Conservation (phyloP, 306 rosid species). For the Dalbergia cultrata region DNA sequence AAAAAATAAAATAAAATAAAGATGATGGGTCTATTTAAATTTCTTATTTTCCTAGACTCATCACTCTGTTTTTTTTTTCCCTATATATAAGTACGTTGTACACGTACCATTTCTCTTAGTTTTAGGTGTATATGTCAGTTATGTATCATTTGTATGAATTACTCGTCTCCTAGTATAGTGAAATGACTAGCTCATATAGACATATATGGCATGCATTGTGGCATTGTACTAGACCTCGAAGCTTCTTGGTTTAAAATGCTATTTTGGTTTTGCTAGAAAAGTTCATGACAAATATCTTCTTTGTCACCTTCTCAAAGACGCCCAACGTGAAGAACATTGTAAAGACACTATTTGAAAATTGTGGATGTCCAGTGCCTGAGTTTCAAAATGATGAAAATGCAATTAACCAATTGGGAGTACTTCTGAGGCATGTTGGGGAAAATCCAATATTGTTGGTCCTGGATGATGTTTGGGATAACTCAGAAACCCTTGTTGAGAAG, state of each 20-base stretch:
- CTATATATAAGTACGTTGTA: too few species aligned
- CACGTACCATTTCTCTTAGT: too few species aligned
- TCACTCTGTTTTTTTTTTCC: too few species aligned
- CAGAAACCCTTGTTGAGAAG: conserved; percentile 60
- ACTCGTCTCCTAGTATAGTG: neutral
- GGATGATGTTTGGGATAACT: conserved; percentile 74
- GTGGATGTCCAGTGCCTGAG: conserved; percentile 48
- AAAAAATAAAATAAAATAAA: too few species aligned
- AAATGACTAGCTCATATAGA: neutral
- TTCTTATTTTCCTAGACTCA: too few species aligned
- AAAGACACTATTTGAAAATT: conserved; percentile 50
- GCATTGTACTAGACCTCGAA: neutral
- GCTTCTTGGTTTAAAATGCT: conserved; percentile 6
- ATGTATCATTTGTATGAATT: neutral
- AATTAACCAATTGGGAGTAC: conserved; percentile 43
- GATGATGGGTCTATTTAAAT: neutral
- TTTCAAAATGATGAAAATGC: conserved; percentile 58
- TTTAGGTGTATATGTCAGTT: neutral
- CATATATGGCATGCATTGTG: conserved; percentile 7
- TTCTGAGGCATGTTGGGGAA: conserved; percentile 39
- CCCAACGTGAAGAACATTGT: conserved; percentile 63
- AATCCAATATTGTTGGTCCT: conserved; percentile 61
- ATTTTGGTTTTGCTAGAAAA: conserved; percentile 53
- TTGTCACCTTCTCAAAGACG: conserved; percentile 51
- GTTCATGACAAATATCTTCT: conserved; percentile 60